A percentile compares a stretch with the other conserved stretches of the same genome.
Evolutionary conservation across 78 protist species (phyloP).

Genomic region (Bodo saltans): DNA sequence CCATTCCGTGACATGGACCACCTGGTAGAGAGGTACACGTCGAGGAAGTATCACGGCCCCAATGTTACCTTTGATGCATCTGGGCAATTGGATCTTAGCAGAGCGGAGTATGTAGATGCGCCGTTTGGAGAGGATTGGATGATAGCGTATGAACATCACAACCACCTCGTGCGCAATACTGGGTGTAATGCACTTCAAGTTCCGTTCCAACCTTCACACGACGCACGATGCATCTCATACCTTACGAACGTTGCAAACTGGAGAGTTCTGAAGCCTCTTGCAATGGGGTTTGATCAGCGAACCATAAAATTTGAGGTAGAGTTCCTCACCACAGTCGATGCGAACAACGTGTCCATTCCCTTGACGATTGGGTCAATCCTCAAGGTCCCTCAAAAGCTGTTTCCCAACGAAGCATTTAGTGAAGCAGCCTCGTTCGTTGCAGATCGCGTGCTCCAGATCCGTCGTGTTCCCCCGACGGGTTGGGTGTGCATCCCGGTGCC

Average conservation of each 20-base stretch:
- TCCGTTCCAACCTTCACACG: conserved; percentile 15
- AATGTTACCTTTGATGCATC: too few species aligned
- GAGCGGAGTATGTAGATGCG: too few species aligned
- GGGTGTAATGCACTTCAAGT: conserved; percentile 15
- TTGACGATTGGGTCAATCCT: too few species aligned
- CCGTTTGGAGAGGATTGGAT: too few species aligned
- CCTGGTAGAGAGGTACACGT: too few species aligned
- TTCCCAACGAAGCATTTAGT: conserved; percentile 2
- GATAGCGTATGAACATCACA: too few species aligned
- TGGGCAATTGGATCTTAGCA: too few species aligned
- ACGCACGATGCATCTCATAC: not conserved
- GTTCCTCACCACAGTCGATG: not conserved
- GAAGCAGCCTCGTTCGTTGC: conserved; percentile 8
- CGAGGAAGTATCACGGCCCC: too few species aligned
- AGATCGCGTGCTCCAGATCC: conserved; percentile 1
- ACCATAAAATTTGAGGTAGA: conserved; percentile 30
- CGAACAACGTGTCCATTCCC: not conserved
- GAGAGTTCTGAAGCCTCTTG: conserved; percentile 8
- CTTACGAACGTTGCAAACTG: not conserved
- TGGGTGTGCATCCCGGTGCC: conserved; percentile 18
- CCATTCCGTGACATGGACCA: too few species aligned
- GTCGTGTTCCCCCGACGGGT: conserved; percentile 19
- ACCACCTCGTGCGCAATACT: too few species aligned
- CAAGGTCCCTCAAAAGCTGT: conserved; percentile 19
- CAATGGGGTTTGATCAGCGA: not conserved